These are phyloP conservation scores for Hirsutella rhossiliensis DNA, from an alignment of 2,329 filamentous ascomycete species.

Conservation along the genomic window DNA sequence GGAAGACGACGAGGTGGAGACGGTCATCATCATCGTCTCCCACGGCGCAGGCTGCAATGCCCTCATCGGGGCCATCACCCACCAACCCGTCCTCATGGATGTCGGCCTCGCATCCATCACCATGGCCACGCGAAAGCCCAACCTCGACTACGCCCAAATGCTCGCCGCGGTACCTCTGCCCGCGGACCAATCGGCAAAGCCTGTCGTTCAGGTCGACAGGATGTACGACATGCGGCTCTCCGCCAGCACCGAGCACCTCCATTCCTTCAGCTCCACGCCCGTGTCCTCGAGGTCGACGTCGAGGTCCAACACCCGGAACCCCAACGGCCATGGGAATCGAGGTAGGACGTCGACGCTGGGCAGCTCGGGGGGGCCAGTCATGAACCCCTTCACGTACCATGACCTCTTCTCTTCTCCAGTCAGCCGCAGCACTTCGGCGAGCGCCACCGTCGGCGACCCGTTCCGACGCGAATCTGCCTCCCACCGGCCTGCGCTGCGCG, in stretches of 20 bases:
- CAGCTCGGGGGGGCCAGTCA: conserved; percentile 10
- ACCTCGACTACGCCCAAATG: conserved; percentile 23
- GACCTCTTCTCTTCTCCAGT: conserved; percentile 27
- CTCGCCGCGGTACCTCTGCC: conserved; percentile 15
- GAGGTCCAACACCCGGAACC: conserved; percentile 17
- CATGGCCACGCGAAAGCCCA: conserved; percentile 59
- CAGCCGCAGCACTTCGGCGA: conserved; percentile 33
- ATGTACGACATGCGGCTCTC: conserved; percentile 63
- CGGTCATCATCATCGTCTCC: conserved; percentile 78
- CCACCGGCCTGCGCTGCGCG: conserved; percentile 11
- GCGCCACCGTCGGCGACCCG: conserved; percentile 17
- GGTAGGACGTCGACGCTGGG: conserved; percentile 21
- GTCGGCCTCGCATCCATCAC: conserved; percentile 85
- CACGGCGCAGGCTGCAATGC: conserved; percentile 96
- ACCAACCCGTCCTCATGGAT: conserved; percentile 83
- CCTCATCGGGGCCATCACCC: conserved; percentile 80
- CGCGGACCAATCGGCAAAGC: conserved; percentile 9
- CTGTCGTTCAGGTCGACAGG: conserved; percentile 37
- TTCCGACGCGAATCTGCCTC: conserved; percentile 17
- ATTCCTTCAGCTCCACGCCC: conserved; percentile 26
- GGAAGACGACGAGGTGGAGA: conserved; percentile 55
- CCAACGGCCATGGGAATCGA: conserved; percentile 13
- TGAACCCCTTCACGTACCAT: conserved; percentile 25
- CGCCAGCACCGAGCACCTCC: conserved; percentile 65
- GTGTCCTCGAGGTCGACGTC: conserved; percentile 20